Conservation (phyloP, 148 eudicot species). For the Agrostemma githago region DNA sequence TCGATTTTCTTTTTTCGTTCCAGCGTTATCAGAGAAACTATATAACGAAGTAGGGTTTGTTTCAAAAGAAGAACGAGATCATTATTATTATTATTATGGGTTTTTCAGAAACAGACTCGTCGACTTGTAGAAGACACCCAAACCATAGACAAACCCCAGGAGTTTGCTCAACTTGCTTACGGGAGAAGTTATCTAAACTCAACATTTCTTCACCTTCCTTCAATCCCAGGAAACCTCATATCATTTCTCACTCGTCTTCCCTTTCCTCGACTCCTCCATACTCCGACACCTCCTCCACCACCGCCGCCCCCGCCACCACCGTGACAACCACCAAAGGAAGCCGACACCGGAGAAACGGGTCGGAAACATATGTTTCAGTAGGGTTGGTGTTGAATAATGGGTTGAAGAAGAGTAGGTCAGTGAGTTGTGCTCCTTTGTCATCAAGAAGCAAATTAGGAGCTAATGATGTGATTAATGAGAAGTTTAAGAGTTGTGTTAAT, state of each 20-base stretch:
- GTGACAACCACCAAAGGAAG: neutral
- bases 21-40: no score
- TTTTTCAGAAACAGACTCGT: constrained; percentile 29
- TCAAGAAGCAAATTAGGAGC: constrained; percentile 14
- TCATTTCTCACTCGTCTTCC: constrained; percentile 23
- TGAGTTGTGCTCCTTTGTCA: constrained; percentile 36
- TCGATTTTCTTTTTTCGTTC: no score
- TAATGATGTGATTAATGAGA: constrained; percentile 6
- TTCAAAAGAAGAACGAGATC: neutral
- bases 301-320: neutral
- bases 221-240: neutral
- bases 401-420: constrained; percentile 41
- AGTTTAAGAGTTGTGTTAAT: constrained; percentile 4
- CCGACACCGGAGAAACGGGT: constrained; percentile 31
- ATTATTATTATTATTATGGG: constrained; percentile 14
- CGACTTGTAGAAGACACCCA: constrained; percentile 32
- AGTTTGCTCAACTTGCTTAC: constrained; percentile 33
- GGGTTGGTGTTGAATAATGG: constrained; percentile 33
- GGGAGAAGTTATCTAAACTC: constrained; percentile 27
- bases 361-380: constrained; percentile 32
- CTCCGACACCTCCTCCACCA: constrained; percentile 22
- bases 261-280: constrained; percentile 22
- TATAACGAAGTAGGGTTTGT: no score
- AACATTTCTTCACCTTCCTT: constrained; percentile 9
- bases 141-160: constrained; percentile 35